A percentile compares a stretch with the other conserved stretches of the same genome.
Conservation (phyloP, 2,329 filamentous ascomycete species). For the Microthyrium microscopicum region DNA sequence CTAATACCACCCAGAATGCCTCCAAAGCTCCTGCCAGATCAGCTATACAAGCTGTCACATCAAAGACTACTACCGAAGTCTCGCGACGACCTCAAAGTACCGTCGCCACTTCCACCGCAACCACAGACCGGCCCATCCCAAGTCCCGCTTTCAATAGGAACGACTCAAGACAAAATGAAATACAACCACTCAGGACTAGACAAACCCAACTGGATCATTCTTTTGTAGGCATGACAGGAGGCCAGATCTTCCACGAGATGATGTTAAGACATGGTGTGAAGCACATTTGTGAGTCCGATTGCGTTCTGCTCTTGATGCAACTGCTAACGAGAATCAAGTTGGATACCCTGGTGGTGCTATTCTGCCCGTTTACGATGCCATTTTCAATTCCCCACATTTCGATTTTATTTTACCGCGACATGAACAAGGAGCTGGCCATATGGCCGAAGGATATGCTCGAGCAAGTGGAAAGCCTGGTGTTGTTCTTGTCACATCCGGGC, state of each 20-base stretch:
- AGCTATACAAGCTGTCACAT: not conserved
- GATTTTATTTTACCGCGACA: constrained; percentile 90
- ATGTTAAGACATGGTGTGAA: constrained; percentile 87
- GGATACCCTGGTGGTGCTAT: constrained; percentile 88
- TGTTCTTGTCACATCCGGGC: constrained; percentile 89
- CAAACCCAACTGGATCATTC: constrained; percentile 35
- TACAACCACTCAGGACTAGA: constrained; percentile 28
- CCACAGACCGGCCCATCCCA: constrained; percentile 21
- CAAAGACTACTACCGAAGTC: constrained; percentile 15
- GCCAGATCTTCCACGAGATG: constrained; percentile 98
- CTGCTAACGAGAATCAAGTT: constrained; percentile 19
- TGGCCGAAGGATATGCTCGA: constrained; percentile 93
- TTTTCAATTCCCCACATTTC: constrained; percentile 95
- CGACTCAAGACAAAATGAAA: constrained; percentile 21
- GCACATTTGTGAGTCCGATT: constrained; percentile 62
- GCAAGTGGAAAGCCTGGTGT: constrained; percentile 89
- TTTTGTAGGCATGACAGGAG: constrained; percentile 88
- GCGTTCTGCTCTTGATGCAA: constrained; percentile 6
- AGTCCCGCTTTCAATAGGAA: constrained; percentile 35
- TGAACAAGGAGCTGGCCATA: constrained; percentile 95
- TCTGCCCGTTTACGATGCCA: constrained; percentile 94
- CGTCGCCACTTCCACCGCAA: constrained; percentile 21
- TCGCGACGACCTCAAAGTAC: constrained; percentile 27
- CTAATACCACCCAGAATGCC: no score
- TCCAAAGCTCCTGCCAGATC: no score